These are phyloP conservation scores for Cercospora janseana DNA, from an alignment of 2,329 filamentous ascomycete genomes.

Conservation along the genomic window DNA sequence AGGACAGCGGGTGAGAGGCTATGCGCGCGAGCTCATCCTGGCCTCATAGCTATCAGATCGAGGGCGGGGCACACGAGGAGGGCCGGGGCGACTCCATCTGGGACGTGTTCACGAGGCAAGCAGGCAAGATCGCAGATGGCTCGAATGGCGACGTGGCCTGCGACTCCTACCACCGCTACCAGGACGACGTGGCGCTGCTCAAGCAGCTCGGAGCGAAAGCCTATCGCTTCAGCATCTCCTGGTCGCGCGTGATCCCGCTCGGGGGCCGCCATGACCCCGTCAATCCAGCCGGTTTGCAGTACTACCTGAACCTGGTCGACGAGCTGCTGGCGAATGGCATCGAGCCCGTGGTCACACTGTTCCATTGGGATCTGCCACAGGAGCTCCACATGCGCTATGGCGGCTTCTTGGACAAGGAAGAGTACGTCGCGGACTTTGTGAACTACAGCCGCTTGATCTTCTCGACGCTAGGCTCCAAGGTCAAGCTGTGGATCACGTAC, in stretches of 20 bases:
- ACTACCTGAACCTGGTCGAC: conserved; percentile 77
- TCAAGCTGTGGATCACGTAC: conserved; percentile 67
- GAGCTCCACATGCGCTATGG: conserved; percentile 76
- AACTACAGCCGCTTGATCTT: conserved; percentile 76
- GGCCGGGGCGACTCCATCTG: conserved; percentile 81
- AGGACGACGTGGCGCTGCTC: conserved; percentile 73
- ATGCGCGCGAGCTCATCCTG: conserved; percentile 9
- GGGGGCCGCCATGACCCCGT: conserved; percentile 78
- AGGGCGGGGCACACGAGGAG: conserved; percentile 71
- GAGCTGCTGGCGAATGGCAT: conserved; percentile 75
- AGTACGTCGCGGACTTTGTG: conserved; percentile 79
- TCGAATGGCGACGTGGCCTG: conserved; percentile 74
- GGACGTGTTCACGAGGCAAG: conserved; percentile 81
- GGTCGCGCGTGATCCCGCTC: conserved; percentile 79
- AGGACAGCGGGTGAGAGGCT: not conserved
- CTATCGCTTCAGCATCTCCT: conserved; percentile 84
- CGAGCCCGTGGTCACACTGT: conserved; percentile 75
- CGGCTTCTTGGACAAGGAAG: conserved; percentile 73
- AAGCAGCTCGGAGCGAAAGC: conserved; percentile 69
- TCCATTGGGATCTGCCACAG: conserved; percentile 85
- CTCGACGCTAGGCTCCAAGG: conserved; percentile 67
- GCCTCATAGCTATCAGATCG: conserved; percentile 74
- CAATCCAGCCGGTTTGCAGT: conserved; percentile 73
- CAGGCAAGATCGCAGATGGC: conserved; percentile 79
- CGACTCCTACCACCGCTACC: conserved; percentile 79